Conservation (phyloP, 163 green algal genomes). For the Scenedesmus sp. region DNA sequence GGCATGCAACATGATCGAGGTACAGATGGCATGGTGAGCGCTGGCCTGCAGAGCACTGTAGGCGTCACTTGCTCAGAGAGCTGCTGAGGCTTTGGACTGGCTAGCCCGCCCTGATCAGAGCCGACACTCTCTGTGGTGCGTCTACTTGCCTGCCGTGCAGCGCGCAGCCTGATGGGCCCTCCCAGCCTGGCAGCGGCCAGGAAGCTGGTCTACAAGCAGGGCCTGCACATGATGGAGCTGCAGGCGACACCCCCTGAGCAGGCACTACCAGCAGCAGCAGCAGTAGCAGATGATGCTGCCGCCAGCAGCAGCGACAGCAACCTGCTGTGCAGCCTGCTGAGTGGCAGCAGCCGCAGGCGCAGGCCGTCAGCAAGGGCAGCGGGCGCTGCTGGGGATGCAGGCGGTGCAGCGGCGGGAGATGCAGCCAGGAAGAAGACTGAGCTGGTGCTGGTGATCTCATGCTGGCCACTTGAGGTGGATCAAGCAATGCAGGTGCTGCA, state of each 20-base stretch:
- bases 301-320: not conserved
- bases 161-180: constrained; percentile 25
- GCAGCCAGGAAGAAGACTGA: not conserved
- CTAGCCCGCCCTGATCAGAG: not conserved
- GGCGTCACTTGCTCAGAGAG: too few relatives aligned
- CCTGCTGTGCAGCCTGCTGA: not conserved
- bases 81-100: too few relatives aligned
- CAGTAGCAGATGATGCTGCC: not conserved
- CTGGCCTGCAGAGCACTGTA: too few relatives aligned
- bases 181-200: not conserved
- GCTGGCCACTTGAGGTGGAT: not conserved
- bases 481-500: not conserved
- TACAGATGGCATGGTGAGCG: too few relatives aligned
- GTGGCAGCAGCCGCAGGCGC: not conserved
- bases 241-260: not conserved
- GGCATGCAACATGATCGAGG: not conserved
- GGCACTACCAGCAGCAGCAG: not conserved
- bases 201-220: not conserved
- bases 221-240: constrained; percentile 15
- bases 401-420: not conserved
- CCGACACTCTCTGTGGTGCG: too few relatives aligned
- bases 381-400: not conserved
- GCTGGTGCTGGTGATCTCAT: constrained; percentile 4
- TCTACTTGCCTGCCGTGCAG: too few relatives aligned
- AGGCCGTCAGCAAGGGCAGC: not conserved